Evolutionary conservation across 208 protist genomes (phyloP), one percentile per base, ranked within the genome.

Genomic region (Crithidia brevicula): DNA sequence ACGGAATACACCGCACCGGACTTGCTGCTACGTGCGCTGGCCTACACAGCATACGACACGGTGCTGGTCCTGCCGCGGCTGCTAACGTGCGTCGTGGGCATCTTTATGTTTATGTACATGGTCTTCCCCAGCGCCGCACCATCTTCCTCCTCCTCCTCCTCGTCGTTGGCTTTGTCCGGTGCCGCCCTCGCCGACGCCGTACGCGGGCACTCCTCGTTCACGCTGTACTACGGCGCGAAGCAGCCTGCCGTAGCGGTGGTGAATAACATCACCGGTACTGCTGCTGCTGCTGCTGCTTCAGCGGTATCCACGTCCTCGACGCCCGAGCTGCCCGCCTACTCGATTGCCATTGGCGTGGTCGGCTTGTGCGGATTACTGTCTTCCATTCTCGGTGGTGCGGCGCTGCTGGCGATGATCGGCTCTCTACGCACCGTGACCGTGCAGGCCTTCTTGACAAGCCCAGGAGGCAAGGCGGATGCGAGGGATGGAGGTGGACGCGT

Each of bases 61-160:
- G 51, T 68, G 28, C 49, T 79, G 30, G 22, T 59, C 33, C 38
- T 53, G 10, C 59, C 71, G 20, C 67, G 73, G 28, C 43, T 82
- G 57, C 33, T 81, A 28, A 47, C 78, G 33, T 76, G 70, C 10
- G 64, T 53, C 13, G 54, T 81, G 34, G 43, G 62, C 25, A 58
- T 85, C 40, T 53, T 81, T 18, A 65, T 81, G 33, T 71, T 79
- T 62, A 22, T 74, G 52, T 57, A 58, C 61, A 67, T 80, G 58
- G 45, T 76, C 80, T 18, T 47, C 53, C 22, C 43, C 49, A 5
- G 28, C 45, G 36, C 38, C 68, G 1, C 36, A 28, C 63, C 7
- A 40, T 0, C 34, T 45, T 47, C 47, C 22, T 45, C 47, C 20
- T 27, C 53, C 20, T 25, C 50, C 13, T 20, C 43, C 27, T 46